Evolutionary conservation across 768 basidiomycete species (phyloP), one percentile per base, ranked within the genome.

Genomic region (Phanerochaete carnosa): DNA sequence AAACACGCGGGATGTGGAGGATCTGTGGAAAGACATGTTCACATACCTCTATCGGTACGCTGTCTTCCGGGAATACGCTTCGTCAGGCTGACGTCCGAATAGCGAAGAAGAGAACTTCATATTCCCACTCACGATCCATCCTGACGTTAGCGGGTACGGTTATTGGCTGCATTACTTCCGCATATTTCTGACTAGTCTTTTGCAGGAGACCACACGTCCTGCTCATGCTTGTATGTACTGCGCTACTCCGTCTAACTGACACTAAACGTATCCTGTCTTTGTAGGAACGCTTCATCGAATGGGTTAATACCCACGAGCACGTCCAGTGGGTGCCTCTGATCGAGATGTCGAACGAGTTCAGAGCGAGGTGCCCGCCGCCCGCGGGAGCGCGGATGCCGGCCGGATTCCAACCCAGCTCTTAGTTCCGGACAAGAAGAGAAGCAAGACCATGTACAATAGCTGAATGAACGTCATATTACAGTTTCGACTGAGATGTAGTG

Each of bases 61-160:
- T 11, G n/a, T 23, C 30, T 9, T 45, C 19, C n/a, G n/a, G n/a
- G n/a, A 13, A 4, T 28, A 22, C 12, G 16, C 30, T 30, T 35
- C 39, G 11, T 7, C 5, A 43, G 13, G 23, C 19, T 35, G 32
- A 61, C 29, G 1, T 22, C n/a, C 12, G 60, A 58, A 39, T 53
- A 83, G 84, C 47, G 85, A 86, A 62, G 83, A 87, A 70, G 80
- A 83, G 64, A 79, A 83, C 69, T 86, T 88, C 59, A 79, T 86
- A n/a, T 87, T 89, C 65, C 88, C 88, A 0, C 81, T 91, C 59
- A 90, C 89, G 1, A 88, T 92, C 43, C 90, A 91, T 65, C 89
- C 90, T 1, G 89, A 91, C 65, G 87, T 89, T 25, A 85, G 85
- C 67, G 88, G 88, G 81, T 82, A 72, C 65, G 82, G 35, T 13